Conservation (phyloP, 1,284 basidiomycete species). For the Rhodotorula sp. region DNA sequence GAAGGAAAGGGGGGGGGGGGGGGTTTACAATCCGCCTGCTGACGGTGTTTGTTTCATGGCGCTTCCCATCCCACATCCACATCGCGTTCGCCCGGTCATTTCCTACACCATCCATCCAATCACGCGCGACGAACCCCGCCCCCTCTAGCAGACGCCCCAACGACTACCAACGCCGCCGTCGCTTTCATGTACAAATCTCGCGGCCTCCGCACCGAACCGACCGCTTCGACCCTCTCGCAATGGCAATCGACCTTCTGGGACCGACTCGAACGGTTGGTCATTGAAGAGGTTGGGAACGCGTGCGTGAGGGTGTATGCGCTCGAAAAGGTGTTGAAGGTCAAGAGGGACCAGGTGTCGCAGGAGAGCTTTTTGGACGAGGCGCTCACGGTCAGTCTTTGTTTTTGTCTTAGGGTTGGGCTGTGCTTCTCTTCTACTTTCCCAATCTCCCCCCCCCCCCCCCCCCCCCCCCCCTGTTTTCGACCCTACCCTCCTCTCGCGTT, state of each 20-base stretch:
- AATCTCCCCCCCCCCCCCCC: too few species aligned
- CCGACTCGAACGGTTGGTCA: slow-evolving; percentile 74
- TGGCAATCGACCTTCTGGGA: slow-evolving; percentile 79
- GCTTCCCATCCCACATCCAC: too few species aligned
- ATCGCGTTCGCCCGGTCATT: too few species aligned
- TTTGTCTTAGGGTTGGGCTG: neutral
- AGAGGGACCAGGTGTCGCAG: slow-evolving; percentile 75
- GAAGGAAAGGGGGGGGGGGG: neutral
- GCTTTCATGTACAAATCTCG: slow-evolving; percentile 66
- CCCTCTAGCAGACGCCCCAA: slow-evolving; percentile 26
- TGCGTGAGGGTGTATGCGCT: slow-evolving; percentile 92
- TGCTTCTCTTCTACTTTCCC: too few species aligned
- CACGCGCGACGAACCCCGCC: too few species aligned
- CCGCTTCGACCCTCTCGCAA: slow-evolving; percentile 72
- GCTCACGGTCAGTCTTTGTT: slow-evolving; percentile 65
- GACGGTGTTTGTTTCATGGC: too few species aligned
- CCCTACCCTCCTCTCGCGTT: too few species aligned
- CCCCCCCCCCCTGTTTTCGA: too few species aligned
- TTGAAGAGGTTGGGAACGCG: slow-evolving; percentile 76
- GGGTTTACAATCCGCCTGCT: too few species aligned
- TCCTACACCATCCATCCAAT: too few species aligned
- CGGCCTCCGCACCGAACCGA: slow-evolving; percentile 72
- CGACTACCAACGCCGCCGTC: slow-evolving; percentile 16
- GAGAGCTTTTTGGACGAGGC: slow-evolving; percentile 82
- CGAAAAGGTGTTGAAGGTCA: slow-evolving; percentile 85